Conservation (phyloP, 345 rosid genomes). For the Physaria fendleri region DNA sequence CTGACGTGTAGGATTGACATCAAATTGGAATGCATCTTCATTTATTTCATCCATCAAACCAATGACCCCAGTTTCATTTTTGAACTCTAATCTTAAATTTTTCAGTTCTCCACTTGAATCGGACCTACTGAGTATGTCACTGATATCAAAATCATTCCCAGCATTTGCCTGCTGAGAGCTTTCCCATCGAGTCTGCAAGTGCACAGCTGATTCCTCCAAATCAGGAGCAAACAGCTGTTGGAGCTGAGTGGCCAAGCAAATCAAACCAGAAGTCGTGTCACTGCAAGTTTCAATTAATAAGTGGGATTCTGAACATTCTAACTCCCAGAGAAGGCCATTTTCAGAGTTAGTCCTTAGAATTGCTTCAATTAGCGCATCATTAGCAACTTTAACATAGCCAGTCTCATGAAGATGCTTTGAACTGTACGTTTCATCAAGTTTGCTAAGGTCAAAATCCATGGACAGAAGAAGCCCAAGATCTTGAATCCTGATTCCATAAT, state of each 20-base stretch:
- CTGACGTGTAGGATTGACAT: conserved; percentile 35
- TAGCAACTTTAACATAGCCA: conserved; percentile 83
- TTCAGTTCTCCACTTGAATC: conserved; percentile 38
- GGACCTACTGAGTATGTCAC: conserved; percentile 25
- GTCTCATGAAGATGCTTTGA: conserved; percentile 50
- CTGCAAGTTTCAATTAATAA: conserved; percentile 70
- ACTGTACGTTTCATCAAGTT: conserved; percentile 48
- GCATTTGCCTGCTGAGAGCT: conserved; percentile 48
- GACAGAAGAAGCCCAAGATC: conserved; percentile 87
- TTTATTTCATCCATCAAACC: conserved; percentile 77
- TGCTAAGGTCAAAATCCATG: conserved; percentile 38
- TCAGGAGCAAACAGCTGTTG: conserved; percentile 88
- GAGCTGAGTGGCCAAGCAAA: conserved; percentile 65
- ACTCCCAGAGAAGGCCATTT: conserved; percentile 63
- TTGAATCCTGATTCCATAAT: conserved; percentile 57
- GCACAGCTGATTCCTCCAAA: conserved; percentile 75
- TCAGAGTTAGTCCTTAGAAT: conserved; percentile 48
- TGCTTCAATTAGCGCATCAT: conserved; percentile 61
- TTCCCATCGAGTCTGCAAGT: conserved; percentile 85
- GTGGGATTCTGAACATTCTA: conserved; percentile 68
- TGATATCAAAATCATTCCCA: conserved; percentile 36
- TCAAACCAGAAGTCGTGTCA: conserved; percentile 77
- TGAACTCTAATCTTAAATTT: conserved; percentile 25
- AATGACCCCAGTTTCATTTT: conserved; percentile 25
- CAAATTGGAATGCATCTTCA: conserved; percentile 64